Evolutionary conservation across 495 filamentous ascomycete species (phyloP).

Genomic region (Neurospora africana): DNA sequence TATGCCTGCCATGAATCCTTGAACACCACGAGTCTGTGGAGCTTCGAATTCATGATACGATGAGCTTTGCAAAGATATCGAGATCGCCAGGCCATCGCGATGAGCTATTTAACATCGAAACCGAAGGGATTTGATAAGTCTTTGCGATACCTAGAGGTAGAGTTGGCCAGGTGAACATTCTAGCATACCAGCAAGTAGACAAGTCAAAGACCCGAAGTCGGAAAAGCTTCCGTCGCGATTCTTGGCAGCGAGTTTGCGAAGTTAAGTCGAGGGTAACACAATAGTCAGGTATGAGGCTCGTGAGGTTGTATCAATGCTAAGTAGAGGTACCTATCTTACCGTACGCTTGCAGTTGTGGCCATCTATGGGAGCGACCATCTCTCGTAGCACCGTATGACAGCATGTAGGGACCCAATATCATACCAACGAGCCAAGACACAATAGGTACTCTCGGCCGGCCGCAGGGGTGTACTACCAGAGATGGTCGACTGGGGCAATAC

Average conservation of each 20-base stretch:
- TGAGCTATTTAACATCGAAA: neutral
- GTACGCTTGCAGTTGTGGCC: neutral
- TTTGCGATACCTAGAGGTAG: neutral
- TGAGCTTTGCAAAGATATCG: neutral
- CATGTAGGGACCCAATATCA: neutral
- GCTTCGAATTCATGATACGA: neutral
- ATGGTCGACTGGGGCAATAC: neutral
- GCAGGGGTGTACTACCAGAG: neutral
- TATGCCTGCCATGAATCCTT: neutral
- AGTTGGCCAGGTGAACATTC: neutral
- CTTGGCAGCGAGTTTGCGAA: neutral
- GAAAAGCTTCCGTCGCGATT: neutral
- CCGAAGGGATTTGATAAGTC: neutral
- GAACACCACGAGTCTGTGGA: neutral
- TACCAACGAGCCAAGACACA: neutral
- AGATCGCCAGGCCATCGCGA: neutral
- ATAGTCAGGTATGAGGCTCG: neutral
- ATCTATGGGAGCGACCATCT: neutral
- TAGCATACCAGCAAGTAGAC: neutral
- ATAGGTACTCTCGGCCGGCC: neutral
- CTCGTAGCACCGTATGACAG: neutral
- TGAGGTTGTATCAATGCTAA: neutral
- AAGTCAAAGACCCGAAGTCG: too few species aligned
- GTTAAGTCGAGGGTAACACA: neutral
- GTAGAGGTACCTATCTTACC: neutral